These are phyloP conservation scores for Aphanomyces invadans DNA, from an alignment of 352 stramenopile species.

Conservation along the genomic window DNA sequence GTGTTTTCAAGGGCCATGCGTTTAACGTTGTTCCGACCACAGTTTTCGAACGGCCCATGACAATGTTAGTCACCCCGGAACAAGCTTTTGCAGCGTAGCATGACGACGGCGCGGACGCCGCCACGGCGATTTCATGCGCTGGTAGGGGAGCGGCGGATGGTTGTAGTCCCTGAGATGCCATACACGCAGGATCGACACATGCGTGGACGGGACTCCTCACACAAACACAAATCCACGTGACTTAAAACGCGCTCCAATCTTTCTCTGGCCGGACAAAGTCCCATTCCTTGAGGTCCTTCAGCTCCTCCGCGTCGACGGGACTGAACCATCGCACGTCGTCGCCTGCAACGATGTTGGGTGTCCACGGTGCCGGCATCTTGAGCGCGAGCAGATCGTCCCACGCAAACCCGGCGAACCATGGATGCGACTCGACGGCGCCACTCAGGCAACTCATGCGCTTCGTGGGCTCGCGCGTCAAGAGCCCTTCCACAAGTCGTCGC, in stretches of 20 bases:
- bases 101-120: neutral
- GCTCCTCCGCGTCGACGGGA: slow-evolving; percentile 30
- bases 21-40: too few species aligned
- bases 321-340: slow-evolving; percentile 40
- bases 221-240: too few species aligned
- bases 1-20: too few species aligned
- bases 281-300: slow-evolving; percentile 34
- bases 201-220: too few species aligned
- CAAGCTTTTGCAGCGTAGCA: neutral
- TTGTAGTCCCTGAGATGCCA: too few species aligned
- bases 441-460: slow-evolving; percentile 31
- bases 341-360: slow-evolving; percentile 33
- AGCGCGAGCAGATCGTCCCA: slow-evolving; percentile 36
- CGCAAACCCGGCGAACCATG: slow-evolving; percentile 40
- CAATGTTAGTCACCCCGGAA: neutral
- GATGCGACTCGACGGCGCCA: slow-evolving; percentile 29
- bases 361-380: slow-evolving; percentile 37
- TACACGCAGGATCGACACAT: too few species aligned
- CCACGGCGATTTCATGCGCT: neutral
- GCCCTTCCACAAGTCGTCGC: slow-evolving; percentile 34
- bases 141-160: too few species aligned
- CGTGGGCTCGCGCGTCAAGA: slow-evolving; percentile 41
- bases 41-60: neutral
- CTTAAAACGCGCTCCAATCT: slow-evolving; percentile 39
- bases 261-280: slow-evolving; percentile 29